Evolutionary conservation across 2,329 filamentous ascomycete species (phyloP).

Genomic region (Sclerotinia borealis): DNA sequence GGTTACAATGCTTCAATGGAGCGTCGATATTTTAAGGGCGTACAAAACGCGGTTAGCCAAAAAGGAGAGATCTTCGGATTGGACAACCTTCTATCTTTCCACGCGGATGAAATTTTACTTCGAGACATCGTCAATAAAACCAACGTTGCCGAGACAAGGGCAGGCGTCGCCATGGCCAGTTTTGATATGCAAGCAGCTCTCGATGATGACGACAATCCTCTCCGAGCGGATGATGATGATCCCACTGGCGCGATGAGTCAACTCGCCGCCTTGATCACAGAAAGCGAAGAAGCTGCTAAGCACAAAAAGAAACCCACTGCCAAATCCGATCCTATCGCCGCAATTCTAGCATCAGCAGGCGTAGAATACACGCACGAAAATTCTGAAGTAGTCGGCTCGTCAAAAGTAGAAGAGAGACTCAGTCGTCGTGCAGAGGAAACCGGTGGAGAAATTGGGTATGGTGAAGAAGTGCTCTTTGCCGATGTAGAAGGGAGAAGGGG

Average conservation of each 20-base stretch:
- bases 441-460: constrained; percentile 40
- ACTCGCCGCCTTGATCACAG: constrained; percentile 54
- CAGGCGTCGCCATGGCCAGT: constrained; percentile 73
- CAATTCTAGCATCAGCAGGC: constrained; percentile 80
- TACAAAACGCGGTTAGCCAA: constrained; percentile 74
- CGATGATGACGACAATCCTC: constrained; percentile 44
- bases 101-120: constrained; percentile 71
- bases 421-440: constrained; percentile 58
- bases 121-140: constrained; percentile 98
- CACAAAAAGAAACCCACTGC: constrained; percentile 36
- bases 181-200: constrained; percentile 62
- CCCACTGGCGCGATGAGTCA: constrained; percentile 63
- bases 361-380: constrained; percentile 97
- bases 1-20: constrained; percentile 91
- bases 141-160: constrained; percentile 88
- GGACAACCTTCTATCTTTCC: constrained; percentile 77
- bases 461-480: constrained; percentile 53
- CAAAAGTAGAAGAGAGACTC: constrained; percentile 82
- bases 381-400: constrained; percentile 86
- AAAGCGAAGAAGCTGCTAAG: constrained; percentile 39
- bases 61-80: constrained; percentile 95
- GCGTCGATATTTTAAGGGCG: constrained; percentile 89
- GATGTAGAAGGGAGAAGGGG: constrained; percentile 25
- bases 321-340: constrained; percentile 70
- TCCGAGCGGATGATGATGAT: constrained; percentile 41